These are phyloP conservation scores for Colletotrichum kahawae DNA, from an alignment of 2,329 filamentous ascomycete species.

Conservation along the genomic window DNA sequence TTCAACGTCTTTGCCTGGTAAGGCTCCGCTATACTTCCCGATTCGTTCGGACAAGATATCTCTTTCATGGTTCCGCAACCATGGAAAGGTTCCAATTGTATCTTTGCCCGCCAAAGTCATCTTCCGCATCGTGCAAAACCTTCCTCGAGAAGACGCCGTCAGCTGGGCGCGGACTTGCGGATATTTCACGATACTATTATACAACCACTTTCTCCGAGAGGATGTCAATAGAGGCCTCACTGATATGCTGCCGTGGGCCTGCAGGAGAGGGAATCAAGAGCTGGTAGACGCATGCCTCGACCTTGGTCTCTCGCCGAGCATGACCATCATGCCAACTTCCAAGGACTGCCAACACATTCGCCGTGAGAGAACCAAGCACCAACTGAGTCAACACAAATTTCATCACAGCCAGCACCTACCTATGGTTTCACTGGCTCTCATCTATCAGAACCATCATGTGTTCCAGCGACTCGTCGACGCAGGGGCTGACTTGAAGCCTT, in stretches of 20 bases:
- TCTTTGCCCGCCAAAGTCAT: neutral
- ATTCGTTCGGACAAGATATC: neutral
- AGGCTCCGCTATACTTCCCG: neutral
- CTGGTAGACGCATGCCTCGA: neutral
- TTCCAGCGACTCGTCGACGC: neutral
- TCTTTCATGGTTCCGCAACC: neutral
- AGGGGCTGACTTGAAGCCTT: neutral
- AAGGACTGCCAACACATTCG: neutral
- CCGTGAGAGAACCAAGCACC: rapidly evolving
- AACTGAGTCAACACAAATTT: rapidly evolving
- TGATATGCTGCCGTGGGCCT: neutral
- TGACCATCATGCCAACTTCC: rapidly evolving
- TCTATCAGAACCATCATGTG: neutral
- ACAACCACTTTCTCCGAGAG: neutral
- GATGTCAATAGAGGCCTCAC: neutral
- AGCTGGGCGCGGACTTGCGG: neutral
- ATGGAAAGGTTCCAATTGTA: neutral
- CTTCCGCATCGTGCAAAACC: neutral
- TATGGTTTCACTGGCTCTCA: neutral
- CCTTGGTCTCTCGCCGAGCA: neutral
- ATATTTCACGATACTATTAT: neutral
- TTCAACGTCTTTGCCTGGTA: neutral
- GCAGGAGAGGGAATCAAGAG: neutral
- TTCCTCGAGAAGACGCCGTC: neutral
- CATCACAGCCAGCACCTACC: neutral